Base-by-base conservation (phyloP, 306 rosid genomes). In the Geum urbanum region DNA sequence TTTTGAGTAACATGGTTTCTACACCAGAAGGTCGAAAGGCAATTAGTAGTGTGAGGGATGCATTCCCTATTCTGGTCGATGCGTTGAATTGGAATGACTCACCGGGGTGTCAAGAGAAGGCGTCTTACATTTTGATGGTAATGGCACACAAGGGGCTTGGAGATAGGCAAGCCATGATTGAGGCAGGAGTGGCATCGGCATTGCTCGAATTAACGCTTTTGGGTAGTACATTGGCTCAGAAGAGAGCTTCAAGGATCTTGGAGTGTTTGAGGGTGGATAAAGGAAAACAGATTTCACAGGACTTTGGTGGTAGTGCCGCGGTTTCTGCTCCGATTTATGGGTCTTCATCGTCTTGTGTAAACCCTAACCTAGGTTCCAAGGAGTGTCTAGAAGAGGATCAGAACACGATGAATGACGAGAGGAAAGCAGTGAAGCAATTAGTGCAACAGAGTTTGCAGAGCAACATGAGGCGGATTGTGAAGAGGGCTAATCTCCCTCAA, bases 211-310 rank as follows among this genome's bases (percentile, higher is more conserved):
- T 91, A 76, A 95, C 92, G 15, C 97, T 95, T 72, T 56, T 95
- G 79, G 99, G 99, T 11, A 84, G 91, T 18, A 75, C 89, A 43
- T 82, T 95, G 86, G 88, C 97, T 6, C 99, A 95, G 80, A 95
- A 91, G 86, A 87, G 99, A 78, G 99, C 99, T 54, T 91, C 99
- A 1, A 87, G 97, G 82, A 83, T 95, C 59, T 76, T 95, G 91
- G 87, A 83, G 75, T 83, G 88, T 71, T 82, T 95, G 72, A 91
- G 96, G 65, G 70, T 89, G 15, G 88, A 83, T 59, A 91, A 91
- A 76, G 99, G 96, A 73, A 91, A 91, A 65, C 95, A 82, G 61
- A 83, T 89, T 53, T 84, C 96, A 5, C 78, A 78, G 18, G 77
- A 81, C 67, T 82, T 71, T 41, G 76, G 82, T 35, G 89, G 89